Evolutionary conservation across 1,284 basidiomycete genomes (phyloP).

Genomic region (Cystobasidium pallidum): DNA sequence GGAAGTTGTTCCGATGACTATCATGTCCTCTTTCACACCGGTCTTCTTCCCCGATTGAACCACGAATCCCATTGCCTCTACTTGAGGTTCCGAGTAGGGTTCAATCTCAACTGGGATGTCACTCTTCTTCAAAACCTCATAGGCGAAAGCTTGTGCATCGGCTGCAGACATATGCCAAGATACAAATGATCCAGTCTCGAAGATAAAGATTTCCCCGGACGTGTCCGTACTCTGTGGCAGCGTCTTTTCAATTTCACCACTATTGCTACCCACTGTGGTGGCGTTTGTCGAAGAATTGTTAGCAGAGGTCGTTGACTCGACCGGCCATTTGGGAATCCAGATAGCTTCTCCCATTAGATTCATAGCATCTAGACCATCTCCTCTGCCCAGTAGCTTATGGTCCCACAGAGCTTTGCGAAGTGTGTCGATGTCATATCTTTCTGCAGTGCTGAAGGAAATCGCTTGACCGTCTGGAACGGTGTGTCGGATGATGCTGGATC

Average conservation of each 20-base stretch:
- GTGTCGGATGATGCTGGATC: conserved; percentile 34
- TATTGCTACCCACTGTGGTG: conserved; percentile 10
- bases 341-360: conserved; percentile 53
- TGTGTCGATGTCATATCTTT: conserved; percentile 49
- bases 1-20: conserved; percentile 27
- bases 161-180: conserved; percentile 47
- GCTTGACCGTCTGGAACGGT: conserved; percentile 48
- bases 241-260: neutral
- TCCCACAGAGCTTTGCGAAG: conserved; percentile 47
- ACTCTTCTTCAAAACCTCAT: conserved; percentile 36
- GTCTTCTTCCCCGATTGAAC: conserved; percentile 39
- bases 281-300: conserved; percentile 8
- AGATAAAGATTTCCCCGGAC: conserved; percentile 52
- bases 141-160: conserved; percentile 29
- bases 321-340: conserved; percentile 50
- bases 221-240: neutral
- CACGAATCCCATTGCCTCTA: conserved; percentile 50
- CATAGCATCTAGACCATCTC: conserved; percentile 46
- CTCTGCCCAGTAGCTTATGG: conserved; percentile 45
- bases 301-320: conserved; percentile 13
- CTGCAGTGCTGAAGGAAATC: conserved; percentile 50
- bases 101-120: conserved; percentile 48
- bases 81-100: conserved; percentile 49
- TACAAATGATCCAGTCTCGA: conserved; percentile 52
- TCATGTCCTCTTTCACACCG: conserved; percentile 40